phyloP scores from a whole-genome alignment of 805 yeast genomes.

The Cephaloascus albidus region DNA sequence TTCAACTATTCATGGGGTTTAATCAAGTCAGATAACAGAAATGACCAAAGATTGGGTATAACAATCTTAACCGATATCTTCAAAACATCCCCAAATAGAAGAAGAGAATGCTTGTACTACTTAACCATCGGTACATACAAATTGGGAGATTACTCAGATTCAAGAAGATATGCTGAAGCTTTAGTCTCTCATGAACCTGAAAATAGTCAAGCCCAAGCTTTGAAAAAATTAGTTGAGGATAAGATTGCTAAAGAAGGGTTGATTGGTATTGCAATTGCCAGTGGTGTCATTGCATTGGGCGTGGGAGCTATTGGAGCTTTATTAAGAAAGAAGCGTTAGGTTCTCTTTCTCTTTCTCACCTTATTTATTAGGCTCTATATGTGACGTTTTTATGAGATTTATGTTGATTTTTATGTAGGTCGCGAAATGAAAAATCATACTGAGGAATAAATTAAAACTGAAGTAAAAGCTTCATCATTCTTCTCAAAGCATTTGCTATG shows the following conservation, averaged over 20 bases:
- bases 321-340: slow-evolving; percentile 20
- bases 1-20: slow-evolving; percentile 97
- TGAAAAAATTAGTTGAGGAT: slow-evolving; percentile 73
- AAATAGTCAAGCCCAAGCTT: slow-evolving; percentile 63
- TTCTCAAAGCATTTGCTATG: background rate
- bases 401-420: too few relatives aligned
- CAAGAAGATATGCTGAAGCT: slow-evolving; percentile 78
- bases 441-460: too few relatives aligned
- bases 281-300: slow-evolving; percentile 80
- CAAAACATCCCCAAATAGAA: slow-evolving; percentile 69
- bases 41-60: slow-evolving; percentile 73
- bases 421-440: too few relatives aligned
- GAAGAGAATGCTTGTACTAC: slow-evolving; percentile 86
- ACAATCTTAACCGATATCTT: slow-evolving; percentile 61
- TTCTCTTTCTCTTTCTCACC: background rate
- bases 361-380: background rate
- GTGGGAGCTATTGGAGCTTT: slow-evolving; percentile 49
- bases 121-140: slow-evolving; percentile 82
- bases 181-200: slow-evolving; percentile 75
- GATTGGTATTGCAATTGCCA: slow-evolving; percentile 78
- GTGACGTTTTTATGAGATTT: background rate
- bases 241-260: slow-evolving; percentile 82
- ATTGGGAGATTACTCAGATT: slow-evolving; percentile 77
- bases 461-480: too few relatives aligned
- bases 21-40: slow-evolving; percentile 55